Percentiles rank a stretch among this genome's conserved stretches.
Conservation (phyloP, 140 eudicot species). For the Erigeron philadelphicus region DNA sequence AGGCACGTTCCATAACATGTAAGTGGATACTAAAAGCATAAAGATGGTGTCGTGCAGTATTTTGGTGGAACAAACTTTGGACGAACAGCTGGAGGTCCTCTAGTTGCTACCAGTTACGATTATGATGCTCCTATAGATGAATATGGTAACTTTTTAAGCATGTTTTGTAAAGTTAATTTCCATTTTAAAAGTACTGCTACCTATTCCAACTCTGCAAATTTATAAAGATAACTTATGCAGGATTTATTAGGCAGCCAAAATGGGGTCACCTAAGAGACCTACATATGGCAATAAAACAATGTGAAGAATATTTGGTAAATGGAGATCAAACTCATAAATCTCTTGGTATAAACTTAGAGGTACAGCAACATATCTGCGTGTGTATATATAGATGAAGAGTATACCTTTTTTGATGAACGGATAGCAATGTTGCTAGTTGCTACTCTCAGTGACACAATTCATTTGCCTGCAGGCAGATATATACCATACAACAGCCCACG, state of each 20-base stretch:
- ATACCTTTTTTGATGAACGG: neutral
- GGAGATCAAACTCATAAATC: slow-evolving; percentile 46
- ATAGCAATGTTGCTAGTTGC: neutral
- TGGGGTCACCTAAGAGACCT: slow-evolving; percentile 75
- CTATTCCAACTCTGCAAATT: slow-evolving; percentile 11
- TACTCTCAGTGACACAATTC: slow-evolving; percentile 14
- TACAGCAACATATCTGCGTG: slow-evolving; percentile 16
- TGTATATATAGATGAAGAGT: neutral
- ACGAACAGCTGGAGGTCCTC: slow-evolving; percentile 79
- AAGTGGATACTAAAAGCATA: neutral
- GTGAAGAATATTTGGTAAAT: slow-evolving; percentile 62
- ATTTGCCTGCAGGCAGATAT: slow-evolving; percentile 54
- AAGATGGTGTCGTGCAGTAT: slow-evolving; percentile 37
- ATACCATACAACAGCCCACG: slow-evolving; percentile 48
- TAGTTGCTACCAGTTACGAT: slow-evolving; percentile 79
- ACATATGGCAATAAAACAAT: slow-evolving; percentile 61
- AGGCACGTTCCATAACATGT: neutral
- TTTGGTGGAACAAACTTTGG: slow-evolving; percentile 89
- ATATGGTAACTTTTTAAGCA: slow-evolving; percentile 46
- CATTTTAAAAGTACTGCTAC: neutral
- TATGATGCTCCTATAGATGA: slow-evolving; percentile 82
- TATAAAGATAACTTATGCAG: slow-evolving; percentile 33
- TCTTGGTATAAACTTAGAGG: slow-evolving; percentile 71
- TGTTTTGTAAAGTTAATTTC: neutral
- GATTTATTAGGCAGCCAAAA: slow-evolving; percentile 65